A percentile compares a stretch with the other conserved stretches of the same genome.
These are phyloP conservation scores for Calvatia gigantea DNA, from an alignment of 768 basidiomycete genomes.

Conservation along the genomic window DNA sequence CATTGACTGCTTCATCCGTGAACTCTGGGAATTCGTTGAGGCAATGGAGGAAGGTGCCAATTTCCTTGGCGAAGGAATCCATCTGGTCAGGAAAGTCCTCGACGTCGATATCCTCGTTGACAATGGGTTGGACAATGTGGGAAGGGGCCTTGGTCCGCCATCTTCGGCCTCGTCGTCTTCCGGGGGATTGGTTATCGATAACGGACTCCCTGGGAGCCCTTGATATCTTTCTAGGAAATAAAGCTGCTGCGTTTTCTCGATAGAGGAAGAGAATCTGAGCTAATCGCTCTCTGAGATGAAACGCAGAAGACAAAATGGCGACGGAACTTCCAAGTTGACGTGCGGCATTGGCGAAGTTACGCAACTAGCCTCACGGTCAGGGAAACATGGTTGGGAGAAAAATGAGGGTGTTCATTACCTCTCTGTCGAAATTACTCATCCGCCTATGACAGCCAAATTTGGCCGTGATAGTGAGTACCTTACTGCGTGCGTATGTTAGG, in stretches of 20 bases:
- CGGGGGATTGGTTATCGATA: conserved; percentile 20
- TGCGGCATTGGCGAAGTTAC: conserved; percentile 74
- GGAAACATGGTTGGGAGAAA: conserved; percentile 1
- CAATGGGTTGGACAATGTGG: conserved; percentile 49
- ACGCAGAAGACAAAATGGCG: conserved; percentile 71
- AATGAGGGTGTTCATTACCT: conserved; percentile 33
- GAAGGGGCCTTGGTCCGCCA: conserved; percentile 38
- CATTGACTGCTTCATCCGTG: conserved; percentile 67
- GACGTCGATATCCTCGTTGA: conserved; percentile 55
- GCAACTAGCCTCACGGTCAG: conserved; percentile 39
- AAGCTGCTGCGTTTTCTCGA: conserved; percentile 69
- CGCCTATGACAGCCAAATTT: conserved; percentile 32
- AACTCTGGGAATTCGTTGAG: conserved; percentile 81
- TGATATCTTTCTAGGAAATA: conserved; percentile 66
- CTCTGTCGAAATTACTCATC: conserved; percentile 61
- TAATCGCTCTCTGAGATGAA: conserved; percentile 65
- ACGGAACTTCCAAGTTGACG: conserved; percentile 76
- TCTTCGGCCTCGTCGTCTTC: conserved; percentile 29
- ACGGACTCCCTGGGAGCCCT: conserved; percentile 36
- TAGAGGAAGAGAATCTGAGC: conserved; percentile 69
- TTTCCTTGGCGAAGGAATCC: conserved; percentile 57
- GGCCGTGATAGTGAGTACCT: conserved; percentile 8
- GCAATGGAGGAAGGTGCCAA: conserved; percentile 64
- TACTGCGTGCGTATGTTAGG: neutral
- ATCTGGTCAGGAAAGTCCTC: conserved; percentile 68